A percentile compares a stretch with the other conserved stretches of the same genome.
Conservation (phyloP, 306 rosid species). For the Herpetospermum pedunculosum region DNA sequence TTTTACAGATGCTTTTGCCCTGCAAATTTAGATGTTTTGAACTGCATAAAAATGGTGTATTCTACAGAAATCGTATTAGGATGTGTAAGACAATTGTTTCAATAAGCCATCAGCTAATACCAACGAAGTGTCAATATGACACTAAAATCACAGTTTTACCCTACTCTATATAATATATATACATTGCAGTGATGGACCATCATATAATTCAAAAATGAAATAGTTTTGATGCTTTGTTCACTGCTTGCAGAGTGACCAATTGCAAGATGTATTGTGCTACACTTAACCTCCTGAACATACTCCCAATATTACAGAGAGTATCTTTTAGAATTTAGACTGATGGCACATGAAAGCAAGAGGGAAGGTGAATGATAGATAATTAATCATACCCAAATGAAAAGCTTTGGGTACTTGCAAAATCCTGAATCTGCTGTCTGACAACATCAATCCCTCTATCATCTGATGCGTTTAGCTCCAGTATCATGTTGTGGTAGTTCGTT, state of each 20-base stretch:
- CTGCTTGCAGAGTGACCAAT: neutral
- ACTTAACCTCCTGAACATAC: neutral
- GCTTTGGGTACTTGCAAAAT: conserved; percentile 93
- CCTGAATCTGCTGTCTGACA: conserved; percentile 83
- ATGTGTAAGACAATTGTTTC: neutral
- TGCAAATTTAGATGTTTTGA: conserved; percentile 21
- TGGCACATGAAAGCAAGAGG: neutral
- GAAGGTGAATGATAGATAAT: neutral
- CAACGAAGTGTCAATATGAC: neutral
- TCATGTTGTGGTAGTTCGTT: conserved; percentile 57
- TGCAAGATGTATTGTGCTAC: neutral
- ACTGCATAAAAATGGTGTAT: neutral
- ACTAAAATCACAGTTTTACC: neutral
- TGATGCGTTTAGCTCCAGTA: conserved; percentile 84
- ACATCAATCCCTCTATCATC: conserved; percentile 97
- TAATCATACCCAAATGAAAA: conserved; percentile 68
- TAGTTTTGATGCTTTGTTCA: neutral
- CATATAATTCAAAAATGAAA: neutral
- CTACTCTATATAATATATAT: neutral
- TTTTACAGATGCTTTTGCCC: conserved; percentile 65
- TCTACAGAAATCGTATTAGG: neutral
- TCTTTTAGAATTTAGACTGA: neutral
- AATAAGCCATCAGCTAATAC: neutral
- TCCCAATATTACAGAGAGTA: neutral
- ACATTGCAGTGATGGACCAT: neutral